These are phyloP conservation scores for Penicillium coprophilum DNA, from an alignment of 495 filamentous ascomycete species.

Conservation along the genomic window DNA sequence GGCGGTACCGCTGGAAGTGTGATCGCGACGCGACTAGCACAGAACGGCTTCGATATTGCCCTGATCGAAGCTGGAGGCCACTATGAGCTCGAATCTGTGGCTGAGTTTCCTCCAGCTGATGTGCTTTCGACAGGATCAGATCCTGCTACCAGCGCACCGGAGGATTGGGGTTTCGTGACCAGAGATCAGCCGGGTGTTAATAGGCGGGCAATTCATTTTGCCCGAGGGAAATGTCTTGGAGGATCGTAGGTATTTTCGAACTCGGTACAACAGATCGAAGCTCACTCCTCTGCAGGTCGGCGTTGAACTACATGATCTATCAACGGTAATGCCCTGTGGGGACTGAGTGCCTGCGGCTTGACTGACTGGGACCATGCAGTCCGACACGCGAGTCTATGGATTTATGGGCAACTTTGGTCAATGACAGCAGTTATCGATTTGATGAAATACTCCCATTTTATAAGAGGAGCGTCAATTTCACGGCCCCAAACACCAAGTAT, in stretches of 20 bases:
- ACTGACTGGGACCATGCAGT: slow-evolving; percentile 14
- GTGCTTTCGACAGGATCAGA: slow-evolving; percentile 20
- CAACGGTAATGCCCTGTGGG: slow-evolving; percentile 19
- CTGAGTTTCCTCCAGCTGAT: slow-evolving; percentile 38
- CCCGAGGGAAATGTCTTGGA: slow-evolving; percentile 37
- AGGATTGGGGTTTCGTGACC: slow-evolving; percentile 54
- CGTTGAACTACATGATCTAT: slow-evolving; percentile 54
- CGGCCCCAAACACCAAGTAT: slow-evolving; percentile 42
- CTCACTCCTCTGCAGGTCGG: slow-evolving; percentile 26
- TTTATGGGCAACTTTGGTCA: slow-evolving; percentile 56
- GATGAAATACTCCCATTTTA: slow-evolving; percentile 55
- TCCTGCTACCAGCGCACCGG: slow-evolving; percentile 27
- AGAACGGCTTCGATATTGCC: slow-evolving; percentile 38
- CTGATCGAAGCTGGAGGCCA: slow-evolving; percentile 59
- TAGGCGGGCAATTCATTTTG: slow-evolving; percentile 38
- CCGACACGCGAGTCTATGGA: slow-evolving; percentile 44
- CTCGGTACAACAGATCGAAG: neutral
- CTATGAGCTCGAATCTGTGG: slow-evolving; percentile 48
- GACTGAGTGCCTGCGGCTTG: neutral
- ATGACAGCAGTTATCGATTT: slow-evolving; percentile 55
- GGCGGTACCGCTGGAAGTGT: slow-evolving; percentile 55
- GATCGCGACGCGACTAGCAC: slow-evolving; percentile 49
- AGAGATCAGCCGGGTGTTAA: slow-evolving; percentile 39
- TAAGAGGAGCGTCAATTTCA: slow-evolving; percentile 52
- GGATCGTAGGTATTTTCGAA: slow-evolving; percentile 28